Base-by-base conservation (phyloP, 495 filamentous ascomycete genomes). In the Aspergillus sclerotiicarbonarius region DNA sequence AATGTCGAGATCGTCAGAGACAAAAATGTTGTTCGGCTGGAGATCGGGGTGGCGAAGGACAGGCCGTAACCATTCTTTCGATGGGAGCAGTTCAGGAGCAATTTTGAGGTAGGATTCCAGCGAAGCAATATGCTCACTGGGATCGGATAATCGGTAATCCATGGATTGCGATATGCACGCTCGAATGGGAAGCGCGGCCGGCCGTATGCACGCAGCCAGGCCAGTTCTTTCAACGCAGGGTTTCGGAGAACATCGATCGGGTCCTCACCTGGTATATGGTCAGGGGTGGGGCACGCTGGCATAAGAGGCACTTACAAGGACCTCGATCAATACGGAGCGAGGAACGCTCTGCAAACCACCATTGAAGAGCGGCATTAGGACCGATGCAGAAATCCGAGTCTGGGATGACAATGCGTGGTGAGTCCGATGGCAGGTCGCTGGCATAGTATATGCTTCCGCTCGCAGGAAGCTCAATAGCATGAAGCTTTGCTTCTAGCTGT, bases 381-480 rank as follows among this genome's bases (percentile, higher is more conserved):
- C 56, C 48, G n/a, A 58, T 46, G 37, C 48, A 58, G 48, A 58
- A 31, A 45, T 58, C 56, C 19, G 35, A 52, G 45, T 58, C 55
- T 8, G 47, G 33, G 13, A 58, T 32, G 20, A 15, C 44, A 52
- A 58, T 52, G 33, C 55, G 55, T 31, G 55, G 19, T 44, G 35
- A 30, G 33, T 58, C 48, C 1, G 25, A 44, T 58, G 48, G 48
- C 37, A 58, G 39, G 31, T 58, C 37, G 8, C 16, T 50, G 51
- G 35, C 25, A 54, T 52, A 63, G 44, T 67, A 69, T 25, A 67
- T 57, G 35, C 62, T 65, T 51, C 62, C 62, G 43, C 58, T 60
- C 33, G 52, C 49, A 19, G 60, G 51, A 54, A 71, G 63, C 7
- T 56, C 29, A n/a, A 60, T 21, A 31, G 55, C 46, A 25, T 55